Evolutionary conservation across 805 yeast genomes (phyloP), one percentile per base, ranked within the genome.

Genomic region (Geotrichum ghanense): DNA sequence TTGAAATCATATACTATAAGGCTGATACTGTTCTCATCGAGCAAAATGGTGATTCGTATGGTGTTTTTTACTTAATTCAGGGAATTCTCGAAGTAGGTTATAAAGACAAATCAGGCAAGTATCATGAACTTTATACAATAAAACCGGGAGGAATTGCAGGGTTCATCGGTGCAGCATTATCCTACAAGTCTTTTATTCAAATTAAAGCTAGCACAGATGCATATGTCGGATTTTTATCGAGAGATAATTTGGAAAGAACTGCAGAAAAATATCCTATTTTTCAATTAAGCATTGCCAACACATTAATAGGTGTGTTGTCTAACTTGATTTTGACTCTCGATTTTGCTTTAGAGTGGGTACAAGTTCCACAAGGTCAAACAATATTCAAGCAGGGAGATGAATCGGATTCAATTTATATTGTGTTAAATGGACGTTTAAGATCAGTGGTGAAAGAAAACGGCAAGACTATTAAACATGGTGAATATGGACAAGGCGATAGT

Each of bases 301-400:
- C 79, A 6, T 66, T 90, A 51, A 78, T 83, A 41, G 70, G 70
- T n/a, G 70, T 83, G 1, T 63, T 92, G 35, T 81, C 89, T 23
- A 68, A 74, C 23, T 76, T 83, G 47, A 69, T 90, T 34, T 63
- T 83, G 34, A 76, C 82, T 47, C 75, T 92, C 39, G 97, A 90
- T 58, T 86, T 84, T 63, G 95, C 97, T 0, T 67, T 92, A 45
- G 98, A 92, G 62, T 90, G 97, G 97, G 78, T 89, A 37, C 95
- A 87, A 49, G 70, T 84, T 10, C 79, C 79, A n/a, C 90, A 97
- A 1, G 95, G 97, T 0, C 81, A 81, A 44, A 72, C 81, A 0
- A 63, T 92, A 19, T 87, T 83, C 56, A 73, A 78, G 2, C 92
- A 90, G 60, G 94, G 87, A 1, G 92, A 86, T 45, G 74, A 75